phyloP scores from a whole-genome alignment of 1,284 basidiomycete species.

The Austroboletus novae-zelandiae region DNA sequence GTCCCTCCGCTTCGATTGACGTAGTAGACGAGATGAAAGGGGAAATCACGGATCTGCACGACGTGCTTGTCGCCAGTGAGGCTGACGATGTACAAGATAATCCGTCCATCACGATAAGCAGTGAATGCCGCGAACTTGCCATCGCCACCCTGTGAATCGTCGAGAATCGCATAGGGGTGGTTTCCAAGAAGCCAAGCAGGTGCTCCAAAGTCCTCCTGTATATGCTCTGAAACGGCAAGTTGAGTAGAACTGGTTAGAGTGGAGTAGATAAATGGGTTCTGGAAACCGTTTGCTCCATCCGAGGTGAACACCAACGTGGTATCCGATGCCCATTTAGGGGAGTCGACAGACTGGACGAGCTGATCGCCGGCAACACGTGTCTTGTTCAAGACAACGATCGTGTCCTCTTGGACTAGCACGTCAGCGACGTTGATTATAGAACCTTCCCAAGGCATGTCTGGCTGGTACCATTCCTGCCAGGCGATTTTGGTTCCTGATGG shows the following conservation, averaged over 20 bases:
- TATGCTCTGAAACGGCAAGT: slow-evolving; percentile 43
- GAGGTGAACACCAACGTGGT: slow-evolving; percentile 64
- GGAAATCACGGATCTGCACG: slow-evolving; percentile 35
- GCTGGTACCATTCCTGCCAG: slow-evolving; percentile 75
- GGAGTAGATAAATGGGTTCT: slow-evolving; percentile 64
- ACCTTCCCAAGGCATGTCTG: slow-evolving; percentile 84
- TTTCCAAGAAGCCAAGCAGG: slow-evolving; percentile 55
- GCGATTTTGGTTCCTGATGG: slow-evolving; percentile 63
- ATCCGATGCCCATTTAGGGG: slow-evolving; percentile 59
- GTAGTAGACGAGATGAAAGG: slow-evolving; percentile 45
- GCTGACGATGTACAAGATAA: slow-evolving; percentile 48
- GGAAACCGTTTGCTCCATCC: slow-evolving; percentile 55
- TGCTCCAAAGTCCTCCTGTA: slow-evolving; percentile 54
- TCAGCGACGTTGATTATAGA: slow-evolving; percentile 58
- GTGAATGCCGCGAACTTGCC: slow-evolving; percentile 44
- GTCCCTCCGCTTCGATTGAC: slow-evolving; percentile 38
- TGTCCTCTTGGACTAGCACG: slow-evolving; percentile 39
- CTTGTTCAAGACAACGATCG: slow-evolving; percentile 27
- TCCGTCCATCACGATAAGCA: slow-evolving; percentile 48
- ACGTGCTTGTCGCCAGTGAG: slow-evolving; percentile 33
- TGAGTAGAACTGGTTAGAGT: slow-evolving; percentile 30
- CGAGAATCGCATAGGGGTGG: slow-evolving; percentile 48
- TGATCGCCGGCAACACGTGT: slow-evolving; percentile 47
- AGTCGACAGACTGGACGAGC: slow-evolving; percentile 47
- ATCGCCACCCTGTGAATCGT: slow-evolving; percentile 20